Base-by-base conservation (phyloP, 495 filamentous ascomycete genomes). In the Penicillium samsonianum region DNA sequence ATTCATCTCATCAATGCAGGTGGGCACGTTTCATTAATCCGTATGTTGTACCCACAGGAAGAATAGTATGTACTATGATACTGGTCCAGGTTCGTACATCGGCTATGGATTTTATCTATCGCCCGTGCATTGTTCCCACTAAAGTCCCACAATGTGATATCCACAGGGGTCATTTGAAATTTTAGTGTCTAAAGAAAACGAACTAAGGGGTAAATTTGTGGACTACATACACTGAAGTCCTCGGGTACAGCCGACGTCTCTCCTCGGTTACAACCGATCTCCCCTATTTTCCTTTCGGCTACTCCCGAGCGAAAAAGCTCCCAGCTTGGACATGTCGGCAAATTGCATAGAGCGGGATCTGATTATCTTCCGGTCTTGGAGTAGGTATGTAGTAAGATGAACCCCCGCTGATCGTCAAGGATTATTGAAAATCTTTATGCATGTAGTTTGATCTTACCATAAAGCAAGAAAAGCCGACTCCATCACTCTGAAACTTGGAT, bases 381-480 rank as follows among this genome's bases (percentile, higher is more conserved):
- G 10, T 14, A 12, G 44, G 37, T n/a, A 17, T 2, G 2, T n/a
- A 22, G 30, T 7, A 25, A 12, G 28, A 23, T 22, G 28, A 12
- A 11, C 12, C 9, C 35, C 6, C 12, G 20, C 35, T 52, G 48
- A 57, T 60, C 52, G 26, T 23, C 42, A 49, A 45, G 47, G 47
- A 48, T 23, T 35, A 56, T 19, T 44, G 23, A 38, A 31, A 33
- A 43, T 59, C 33, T 56, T 37, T 38, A 20, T 35, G 38, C n/a
- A 41, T 45, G 12, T 5, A 33, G 8, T 17, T 11, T 26, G 23
- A 40, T 40, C 11, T 50, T 14, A 11, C 48, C 22, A 12, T 20
- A 38, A 5, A 25, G 4, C 14, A 23, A 23, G 14, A 20, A 7
- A 11, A 11, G 5, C 8, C 23, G 8, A 23, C 43, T 22, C 25